Percentiles rank a stretch among this genome's conserved stretches.
Evolutionary conservation across 139 green algal species (phyloP).

Genomic region (Choricystis sp.): DNA sequence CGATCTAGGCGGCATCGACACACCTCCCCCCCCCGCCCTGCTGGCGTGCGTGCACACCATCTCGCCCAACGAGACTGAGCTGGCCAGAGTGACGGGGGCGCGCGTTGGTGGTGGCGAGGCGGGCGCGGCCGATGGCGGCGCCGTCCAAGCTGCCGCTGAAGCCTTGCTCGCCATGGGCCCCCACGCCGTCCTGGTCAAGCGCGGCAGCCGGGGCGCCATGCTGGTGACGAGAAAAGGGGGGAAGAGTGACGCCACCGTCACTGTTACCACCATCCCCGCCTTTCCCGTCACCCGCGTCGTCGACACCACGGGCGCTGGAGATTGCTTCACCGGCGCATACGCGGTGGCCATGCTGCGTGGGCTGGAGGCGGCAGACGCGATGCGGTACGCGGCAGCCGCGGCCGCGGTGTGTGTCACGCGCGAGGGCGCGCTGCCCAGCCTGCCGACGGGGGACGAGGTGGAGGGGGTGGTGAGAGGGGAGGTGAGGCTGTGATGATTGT

Average conservation of each 20-base stretch:
- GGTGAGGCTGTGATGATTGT: no score
- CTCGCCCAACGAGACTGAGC: slow-evolving; percentile 81
- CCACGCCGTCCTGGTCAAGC: slow-evolving; percentile 67
- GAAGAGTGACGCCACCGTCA: slow-evolving; percentile 4
- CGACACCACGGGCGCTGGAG: slow-evolving; percentile 78
- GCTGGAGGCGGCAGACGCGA: not conserved
- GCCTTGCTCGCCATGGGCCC: slow-evolving; percentile 38
- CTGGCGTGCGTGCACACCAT: slow-evolving; percentile 50
- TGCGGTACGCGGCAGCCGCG: not conserved
- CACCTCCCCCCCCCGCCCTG: slow-evolving; percentile 31
- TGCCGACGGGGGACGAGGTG: not conserved
- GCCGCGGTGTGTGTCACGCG: not conserved
- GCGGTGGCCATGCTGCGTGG: slow-evolving; percentile 43
- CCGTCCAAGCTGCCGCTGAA: slow-evolving; percentile 29
- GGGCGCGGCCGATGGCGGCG: no score
- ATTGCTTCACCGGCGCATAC: slow-evolving; percentile 84
- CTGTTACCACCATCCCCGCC: slow-evolving; percentile 6
- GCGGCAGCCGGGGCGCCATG: slow-evolving; percentile 53
- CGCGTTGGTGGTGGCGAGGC: not conserved
- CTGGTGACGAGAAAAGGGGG: slow-evolving; percentile 26
- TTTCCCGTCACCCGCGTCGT: slow-evolving; percentile 27
- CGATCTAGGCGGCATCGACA: slow-evolving; percentile 63
- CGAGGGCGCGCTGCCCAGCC: not conserved
- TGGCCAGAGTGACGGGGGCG: slow-evolving; percentile 40
- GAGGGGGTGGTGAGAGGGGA: not conserved